phyloP scores from a whole-genome alignment of 2,329 filamentous ascomycete genomes.

The Cytospora mali region DNA sequence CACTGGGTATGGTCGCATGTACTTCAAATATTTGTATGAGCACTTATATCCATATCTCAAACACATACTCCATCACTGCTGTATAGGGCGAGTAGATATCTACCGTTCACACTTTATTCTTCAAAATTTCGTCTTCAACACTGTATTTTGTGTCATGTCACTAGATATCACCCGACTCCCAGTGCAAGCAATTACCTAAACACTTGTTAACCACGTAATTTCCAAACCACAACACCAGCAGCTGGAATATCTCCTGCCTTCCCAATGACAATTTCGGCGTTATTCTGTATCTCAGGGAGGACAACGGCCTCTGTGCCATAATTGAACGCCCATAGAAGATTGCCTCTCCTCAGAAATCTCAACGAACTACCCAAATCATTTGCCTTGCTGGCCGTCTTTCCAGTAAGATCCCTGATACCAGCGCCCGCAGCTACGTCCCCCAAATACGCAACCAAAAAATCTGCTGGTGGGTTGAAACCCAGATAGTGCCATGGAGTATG shows the following conservation, averaged over 20 bases:
- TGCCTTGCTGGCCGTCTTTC: slow-evolving; percentile 25
- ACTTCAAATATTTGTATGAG: background rate
- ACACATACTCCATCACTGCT: too few relatives aligned
- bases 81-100: too few relatives aligned
- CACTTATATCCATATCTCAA: background rate
- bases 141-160: too few relatives aligned
- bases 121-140: too few relatives aligned
- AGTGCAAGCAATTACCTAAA: too few relatives aligned
- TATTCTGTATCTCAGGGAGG: slow-evolving; percentile 18
- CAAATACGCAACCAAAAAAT: slow-evolving; percentile 31
- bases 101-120: too few relatives aligned
- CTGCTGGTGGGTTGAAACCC: slow-evolving; percentile 32
- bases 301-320: slow-evolving; percentile 30
- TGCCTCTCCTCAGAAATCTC: slow-evolving; percentile 28
- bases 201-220: background rate
- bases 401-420: slow-evolving; percentile 28
- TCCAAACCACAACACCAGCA: slow-evolving; percentile 31
- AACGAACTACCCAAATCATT: slow-evolving; percentile 30
- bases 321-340: slow-evolving; percentile 32
- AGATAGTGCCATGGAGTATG: slow-evolving; percentile 29
- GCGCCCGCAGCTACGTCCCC: slow-evolving; percentile 30
- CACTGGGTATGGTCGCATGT: slow-evolving; percentile 10
- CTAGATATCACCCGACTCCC: background rate
- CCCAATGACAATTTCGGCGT: slow-evolving; percentile 26
- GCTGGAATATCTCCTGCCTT: slow-evolving; percentile 28